Percentiles rank a stretch among this genome's conserved stretches.
phyloP scores from a whole-genome alignment of 2,329 filamentous ascomycete species.

The Aspergillus sp. region DNA sequence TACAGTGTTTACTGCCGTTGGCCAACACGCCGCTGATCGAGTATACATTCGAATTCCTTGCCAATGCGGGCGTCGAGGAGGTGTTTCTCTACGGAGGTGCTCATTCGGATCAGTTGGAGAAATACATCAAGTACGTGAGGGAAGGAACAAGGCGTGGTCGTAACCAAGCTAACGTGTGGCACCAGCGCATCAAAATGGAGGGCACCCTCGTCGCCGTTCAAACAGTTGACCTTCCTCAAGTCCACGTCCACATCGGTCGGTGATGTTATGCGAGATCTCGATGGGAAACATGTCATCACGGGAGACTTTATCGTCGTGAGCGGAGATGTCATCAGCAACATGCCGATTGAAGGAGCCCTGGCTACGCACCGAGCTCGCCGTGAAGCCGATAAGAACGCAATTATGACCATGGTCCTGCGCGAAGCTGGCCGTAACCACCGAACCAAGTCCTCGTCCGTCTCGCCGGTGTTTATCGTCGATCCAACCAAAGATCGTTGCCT shows the following conservation, averaged over 20 bases:
- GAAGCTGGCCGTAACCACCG: conserved; percentile 69
- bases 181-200: conserved; percentile 65
- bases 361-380: conserved; percentile 73
- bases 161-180: conserved; percentile 3
- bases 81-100: conserved; percentile 88
- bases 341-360: conserved; percentile 73
- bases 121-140: conserved; percentile 60
- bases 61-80: conserved; percentile 89
- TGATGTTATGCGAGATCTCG: conserved; percentile 89
- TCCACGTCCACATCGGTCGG: conserved; percentile 82
- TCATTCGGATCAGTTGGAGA: conserved; percentile 79
- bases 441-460: conserved; percentile 67
- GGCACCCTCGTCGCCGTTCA: conserved; percentile 69
- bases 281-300: conserved; percentile 74
- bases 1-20: conserved; percentile 83
- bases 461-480: conserved; percentile 81
- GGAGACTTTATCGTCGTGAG: conserved; percentile 91
- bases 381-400: conserved; percentile 80
- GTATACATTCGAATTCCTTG: conserved; percentile 93
- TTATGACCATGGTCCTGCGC: conserved; percentile 92
- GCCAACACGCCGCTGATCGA: conserved; percentile 94
- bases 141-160: neutral
- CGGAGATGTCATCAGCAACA: conserved; percentile 84
- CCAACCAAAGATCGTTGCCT: conserved; percentile 71
- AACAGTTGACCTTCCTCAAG: conserved; percentile 73